A percentile compares a stretch with the other conserved stretches of the same genome.
phyloP scores from a whole-genome alignment of 148 eudicot genomes.

The Nepenthes mirabilis region DNA sequence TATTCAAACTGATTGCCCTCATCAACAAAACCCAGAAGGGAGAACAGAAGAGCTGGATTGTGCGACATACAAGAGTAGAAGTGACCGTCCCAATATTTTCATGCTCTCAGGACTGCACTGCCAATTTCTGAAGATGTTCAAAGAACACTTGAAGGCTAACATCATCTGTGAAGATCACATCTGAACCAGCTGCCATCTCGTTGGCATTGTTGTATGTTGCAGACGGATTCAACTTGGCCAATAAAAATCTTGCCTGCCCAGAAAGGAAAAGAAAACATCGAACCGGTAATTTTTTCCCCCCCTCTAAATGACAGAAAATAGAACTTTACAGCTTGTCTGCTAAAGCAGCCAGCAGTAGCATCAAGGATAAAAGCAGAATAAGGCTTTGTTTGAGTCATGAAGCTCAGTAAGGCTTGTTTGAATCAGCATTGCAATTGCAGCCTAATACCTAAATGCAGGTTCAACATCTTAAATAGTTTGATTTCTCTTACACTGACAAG shows the following conservation, averaged over 20 bases:
- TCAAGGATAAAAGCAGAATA: not conserved
- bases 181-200: constrained; percentile 75
- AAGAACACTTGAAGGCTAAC: constrained; percentile 92
- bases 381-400: no score
- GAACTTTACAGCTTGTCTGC: not conserved
- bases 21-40: no score
- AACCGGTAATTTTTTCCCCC: not conserved
- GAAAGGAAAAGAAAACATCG: not conserved
- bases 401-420: no score
- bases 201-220: constrained; percentile 76
- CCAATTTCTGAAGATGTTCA: constrained; percentile 93
- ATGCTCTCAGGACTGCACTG: constrained; percentile 66
- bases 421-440: no score
- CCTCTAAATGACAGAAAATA: not conserved
- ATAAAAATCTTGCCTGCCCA: constrained; percentile 79
- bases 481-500: no score
- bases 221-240: constrained; percentile 94
- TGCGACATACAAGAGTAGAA: no score
- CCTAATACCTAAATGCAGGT: no score
- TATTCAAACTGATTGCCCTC: no score
- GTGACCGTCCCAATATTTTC: not conserved
- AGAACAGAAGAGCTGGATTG: no score
- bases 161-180: constrained; percentile 90
- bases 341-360: no score
- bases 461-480: no score